Conservation (phyloP, 1,284 basidiomycete genomes). For the Puccinia sorghi region DNA sequence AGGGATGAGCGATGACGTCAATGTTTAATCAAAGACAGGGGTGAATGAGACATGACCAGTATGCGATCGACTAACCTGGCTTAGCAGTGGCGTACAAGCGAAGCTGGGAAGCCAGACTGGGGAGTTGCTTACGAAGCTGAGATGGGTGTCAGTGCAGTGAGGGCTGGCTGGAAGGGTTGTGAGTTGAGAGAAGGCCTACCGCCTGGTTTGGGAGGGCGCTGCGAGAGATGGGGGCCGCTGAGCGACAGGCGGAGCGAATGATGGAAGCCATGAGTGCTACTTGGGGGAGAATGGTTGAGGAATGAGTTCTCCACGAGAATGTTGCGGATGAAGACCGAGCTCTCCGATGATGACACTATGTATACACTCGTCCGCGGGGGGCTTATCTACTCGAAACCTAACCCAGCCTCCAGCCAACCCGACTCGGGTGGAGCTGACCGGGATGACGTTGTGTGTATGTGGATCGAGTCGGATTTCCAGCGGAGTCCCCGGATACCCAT, state of each 20-base stretch:
- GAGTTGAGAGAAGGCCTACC: constrained; percentile 1
- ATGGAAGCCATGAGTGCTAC: constrained; percentile 35
- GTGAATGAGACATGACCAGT: background rate
- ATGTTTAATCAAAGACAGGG: background rate
- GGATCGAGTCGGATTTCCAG: background rate
- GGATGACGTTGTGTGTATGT: background rate
- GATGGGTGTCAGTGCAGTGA: background rate
- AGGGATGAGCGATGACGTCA: background rate
- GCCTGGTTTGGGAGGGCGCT: constrained; percentile 31
- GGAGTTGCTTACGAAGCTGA: constrained; percentile 46
- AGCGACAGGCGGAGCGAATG: constrained; percentile 34
- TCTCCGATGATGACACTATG: constrained; percentile 5
- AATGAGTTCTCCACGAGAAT: background rate
- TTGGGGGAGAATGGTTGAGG: background rate
- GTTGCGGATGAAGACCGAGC: background rate
- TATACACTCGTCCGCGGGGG: background rate
- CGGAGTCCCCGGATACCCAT: background rate
- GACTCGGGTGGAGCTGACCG: background rate
- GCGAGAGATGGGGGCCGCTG: constrained; percentile 45
- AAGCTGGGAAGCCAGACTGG: constrained; percentile 27
- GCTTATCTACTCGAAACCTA: constrained; percentile 1
- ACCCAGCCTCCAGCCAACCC: background rate
- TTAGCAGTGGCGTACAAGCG: constrained; percentile 42
- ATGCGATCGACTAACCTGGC: constrained; percentile 30
- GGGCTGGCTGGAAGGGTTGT: background rate